These are phyloP conservation scores for Quercus engelmannii DNA, from an alignment of 306 rosid species.

Conservation along the genomic window DNA sequence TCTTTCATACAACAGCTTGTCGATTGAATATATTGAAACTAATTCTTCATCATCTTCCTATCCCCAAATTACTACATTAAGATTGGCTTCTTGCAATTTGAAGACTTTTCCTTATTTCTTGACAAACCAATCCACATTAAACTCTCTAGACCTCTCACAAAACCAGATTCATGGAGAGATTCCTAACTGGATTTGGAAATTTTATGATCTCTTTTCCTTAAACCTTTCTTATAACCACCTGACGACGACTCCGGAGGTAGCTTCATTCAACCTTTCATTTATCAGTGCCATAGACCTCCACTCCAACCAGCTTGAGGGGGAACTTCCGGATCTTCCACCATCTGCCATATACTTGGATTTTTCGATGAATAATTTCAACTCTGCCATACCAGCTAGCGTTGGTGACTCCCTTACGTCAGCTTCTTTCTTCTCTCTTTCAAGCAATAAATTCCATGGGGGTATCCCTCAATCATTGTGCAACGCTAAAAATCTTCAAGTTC, in stretches of 20 bases:
- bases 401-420: neutral
- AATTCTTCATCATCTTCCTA: neutral
- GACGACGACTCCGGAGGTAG: neutral
- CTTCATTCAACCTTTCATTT: neutral
- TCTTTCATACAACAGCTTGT: slow-evolving; percentile 11
- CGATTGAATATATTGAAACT: neutral
- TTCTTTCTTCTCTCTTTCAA: neutral
- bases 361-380: slow-evolving; percentile 42
- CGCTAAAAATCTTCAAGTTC: neutral
- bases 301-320: slow-evolving; percentile 32
- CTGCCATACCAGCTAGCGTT: neutral
- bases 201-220: accelerated
- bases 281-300: slow-evolving; percentile 27
- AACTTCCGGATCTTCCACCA: slow-evolving; percentile 6
- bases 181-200: neutral
- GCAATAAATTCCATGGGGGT: slow-evolving; percentile 5
- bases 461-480: slow-evolving; percentile 1
- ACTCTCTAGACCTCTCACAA: neutral
- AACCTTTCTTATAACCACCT: slow-evolving; percentile 5
- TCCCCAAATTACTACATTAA: neutral
- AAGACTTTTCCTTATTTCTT: neutral
- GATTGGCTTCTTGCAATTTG: neutral
- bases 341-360: neutral
- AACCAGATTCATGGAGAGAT: neutral
- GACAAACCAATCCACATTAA: neutral